Evolutionary conservation across 2,329 filamentous ascomycete species (phyloP).

Genomic region (Venturia nashicola): DNA sequence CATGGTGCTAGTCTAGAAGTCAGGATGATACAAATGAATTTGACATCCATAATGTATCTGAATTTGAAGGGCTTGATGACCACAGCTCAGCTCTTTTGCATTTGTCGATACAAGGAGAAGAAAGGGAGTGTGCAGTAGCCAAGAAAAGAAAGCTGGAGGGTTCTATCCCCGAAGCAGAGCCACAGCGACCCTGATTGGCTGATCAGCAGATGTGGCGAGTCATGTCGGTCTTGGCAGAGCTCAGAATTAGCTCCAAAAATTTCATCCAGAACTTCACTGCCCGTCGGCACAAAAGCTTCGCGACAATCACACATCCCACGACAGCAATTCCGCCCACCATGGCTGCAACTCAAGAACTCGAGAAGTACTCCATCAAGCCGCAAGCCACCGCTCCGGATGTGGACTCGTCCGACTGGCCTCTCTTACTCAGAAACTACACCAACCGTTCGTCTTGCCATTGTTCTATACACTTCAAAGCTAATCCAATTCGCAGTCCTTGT

Average conservation of each 20-base stretch:
- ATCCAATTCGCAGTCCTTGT: conserved; percentile 54
- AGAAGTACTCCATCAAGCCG: conserved; percentile 6
- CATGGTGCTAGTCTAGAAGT: too few relatives aligned
- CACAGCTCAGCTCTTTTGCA: background rate
- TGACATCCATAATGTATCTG: too few relatives aligned
- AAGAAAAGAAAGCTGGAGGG: too few relatives aligned
- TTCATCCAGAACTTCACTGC: background rate
- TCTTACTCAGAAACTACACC: conserved; percentile 93
- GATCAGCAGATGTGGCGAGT: background rate
- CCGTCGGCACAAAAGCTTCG: background rate
- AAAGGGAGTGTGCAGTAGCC: background rate
- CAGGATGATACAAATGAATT: too few relatives aligned
- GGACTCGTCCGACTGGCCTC: conserved; percentile 82
- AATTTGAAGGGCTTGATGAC: background rate
- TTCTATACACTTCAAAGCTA: background rate
- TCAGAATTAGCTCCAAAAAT: background rate
- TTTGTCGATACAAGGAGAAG: background rate
- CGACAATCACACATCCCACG: background rate
- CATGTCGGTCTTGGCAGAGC: background rate
- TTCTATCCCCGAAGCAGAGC: too few relatives aligned
- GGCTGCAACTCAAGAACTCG: conserved; percentile 10
- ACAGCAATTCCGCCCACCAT: conserved; percentile 8
- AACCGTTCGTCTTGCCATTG: conserved; percentile 51
- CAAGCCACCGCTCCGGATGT: conserved; percentile 65
- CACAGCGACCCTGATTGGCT: background rate